These are phyloP conservation scores for Morella rubra DNA, from an alignment of 306 rosid species.

Conservation along the genomic window DNA sequence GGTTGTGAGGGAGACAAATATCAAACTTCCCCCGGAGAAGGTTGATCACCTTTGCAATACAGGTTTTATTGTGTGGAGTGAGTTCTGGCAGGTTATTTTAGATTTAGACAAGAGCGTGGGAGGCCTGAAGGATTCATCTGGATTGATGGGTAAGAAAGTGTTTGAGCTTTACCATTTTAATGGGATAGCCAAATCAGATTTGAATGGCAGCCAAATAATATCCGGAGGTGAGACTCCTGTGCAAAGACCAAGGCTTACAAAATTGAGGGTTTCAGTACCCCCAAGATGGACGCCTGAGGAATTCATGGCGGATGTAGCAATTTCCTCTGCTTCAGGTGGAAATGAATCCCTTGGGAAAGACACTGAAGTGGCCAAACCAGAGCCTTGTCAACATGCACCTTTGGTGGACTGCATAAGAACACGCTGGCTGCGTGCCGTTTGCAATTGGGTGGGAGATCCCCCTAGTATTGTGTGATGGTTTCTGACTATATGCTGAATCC, in stretches of 20 bases:
- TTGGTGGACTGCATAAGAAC: slow-evolving; percentile 94
- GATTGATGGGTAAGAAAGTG: slow-evolving; percentile 93
- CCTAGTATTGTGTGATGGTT: slow-evolving; percentile 81
- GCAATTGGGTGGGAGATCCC: slow-evolving; percentile 88
- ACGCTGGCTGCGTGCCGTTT: slow-evolving; percentile 87
- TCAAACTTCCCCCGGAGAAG: slow-evolving; percentile 67
- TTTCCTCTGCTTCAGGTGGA: slow-evolving; percentile 53
- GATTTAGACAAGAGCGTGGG: slow-evolving; percentile 83
- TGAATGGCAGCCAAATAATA: slow-evolving; percentile 65
- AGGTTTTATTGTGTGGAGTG: slow-evolving; percentile 95
- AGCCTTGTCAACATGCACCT: slow-evolving; percentile 89
- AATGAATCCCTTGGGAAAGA: slow-evolving; percentile 57
- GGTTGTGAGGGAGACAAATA: slow-evolving; percentile 67
- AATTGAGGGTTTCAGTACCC: slow-evolving; percentile 88
- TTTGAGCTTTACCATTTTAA: slow-evolving; percentile 91
- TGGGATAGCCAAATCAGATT: slow-evolving; percentile 94
- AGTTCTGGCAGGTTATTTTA: slow-evolving; percentile 94
- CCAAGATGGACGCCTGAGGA: slow-evolving; percentile 99
- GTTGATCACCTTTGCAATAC: slow-evolving; percentile 73
- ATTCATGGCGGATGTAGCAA: slow-evolving; percentile 77
- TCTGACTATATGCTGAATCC: background rate
- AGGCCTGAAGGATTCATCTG: slow-evolving; percentile 92
- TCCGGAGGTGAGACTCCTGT: slow-evolving; percentile 71
- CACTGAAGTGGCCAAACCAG: slow-evolving; percentile 66
- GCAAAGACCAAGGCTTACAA: slow-evolving; percentile 89